Conservation (phyloP, 495 filamentous ascomycete species). For the Xylaria sp. region DNA sequence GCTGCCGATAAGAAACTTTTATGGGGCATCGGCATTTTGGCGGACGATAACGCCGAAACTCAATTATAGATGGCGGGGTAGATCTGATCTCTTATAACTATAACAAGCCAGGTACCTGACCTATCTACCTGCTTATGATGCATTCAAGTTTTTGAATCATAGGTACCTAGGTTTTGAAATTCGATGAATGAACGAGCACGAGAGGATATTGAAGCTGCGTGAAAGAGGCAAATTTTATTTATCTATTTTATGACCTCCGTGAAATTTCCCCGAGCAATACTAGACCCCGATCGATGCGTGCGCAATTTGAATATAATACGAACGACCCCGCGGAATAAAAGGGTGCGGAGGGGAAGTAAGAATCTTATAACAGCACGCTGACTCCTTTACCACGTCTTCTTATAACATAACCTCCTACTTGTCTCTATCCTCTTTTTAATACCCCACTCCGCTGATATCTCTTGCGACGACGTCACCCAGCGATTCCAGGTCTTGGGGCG, state of each 20-base stretch:
- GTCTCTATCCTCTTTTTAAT: neutral
- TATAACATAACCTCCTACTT: neutral
- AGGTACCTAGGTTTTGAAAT: neutral
- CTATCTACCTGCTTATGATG: no score
- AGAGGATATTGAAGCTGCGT: neutral
- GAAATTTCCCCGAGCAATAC: neutral
- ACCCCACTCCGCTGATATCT: neutral
- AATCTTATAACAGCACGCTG: no score
- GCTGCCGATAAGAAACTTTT: slow-evolving; percentile 24
- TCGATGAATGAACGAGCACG: neutral
- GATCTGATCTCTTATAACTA: neutral
- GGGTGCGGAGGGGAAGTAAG: neutral
- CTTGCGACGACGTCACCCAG: slow-evolving; percentile 53
- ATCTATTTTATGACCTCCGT: no score
- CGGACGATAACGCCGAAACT: neutral
- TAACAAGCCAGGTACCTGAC: no score
- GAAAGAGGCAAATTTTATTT: neutral
- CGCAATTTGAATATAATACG: no score
- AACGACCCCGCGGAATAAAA: no score
- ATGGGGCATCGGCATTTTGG: slow-evolving; percentile 16
- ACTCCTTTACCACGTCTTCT: no score
- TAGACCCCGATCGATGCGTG: no score
- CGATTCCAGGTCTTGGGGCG: slow-evolving; percentile 53
- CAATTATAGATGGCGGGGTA: slow-evolving; percentile 6
- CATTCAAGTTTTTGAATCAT: no score